Percentiles rank a stretch among this genome's conserved stretches.
phyloP scores from a whole-genome alignment of 2,329 filamentous ascomycete genomes.

The Podosphaera xanthii region DNA sequence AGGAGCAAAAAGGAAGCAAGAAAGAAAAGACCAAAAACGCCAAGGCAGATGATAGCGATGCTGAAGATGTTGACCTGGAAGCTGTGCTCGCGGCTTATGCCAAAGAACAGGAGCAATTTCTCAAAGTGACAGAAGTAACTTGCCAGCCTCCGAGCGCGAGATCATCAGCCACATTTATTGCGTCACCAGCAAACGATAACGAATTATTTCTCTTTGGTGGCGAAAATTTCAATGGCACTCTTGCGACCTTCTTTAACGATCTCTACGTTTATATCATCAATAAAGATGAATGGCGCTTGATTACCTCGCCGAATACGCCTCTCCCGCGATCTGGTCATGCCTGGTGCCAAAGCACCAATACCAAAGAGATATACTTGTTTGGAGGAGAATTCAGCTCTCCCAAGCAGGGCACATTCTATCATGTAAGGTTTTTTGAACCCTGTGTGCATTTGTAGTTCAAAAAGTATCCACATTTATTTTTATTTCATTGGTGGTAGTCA shows the following conservation, averaged over 20 bases:
- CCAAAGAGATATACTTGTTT: slow-evolving; percentile 67
- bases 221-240: slow-evolving; percentile 82
- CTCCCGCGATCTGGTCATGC: slow-evolving; percentile 80
- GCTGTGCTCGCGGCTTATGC: slow-evolving; percentile 82
- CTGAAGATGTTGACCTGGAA: slow-evolving; percentile 66
- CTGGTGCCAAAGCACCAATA: slow-evolving; percentile 75
- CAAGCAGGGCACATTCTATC: slow-evolving; percentile 95
- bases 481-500: background rate
- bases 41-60: slow-evolving; percentile 62
- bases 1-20: slow-evolving; percentile 76
- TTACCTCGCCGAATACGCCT: slow-evolving; percentile 79
- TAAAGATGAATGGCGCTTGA: slow-evolving; percentile 70
- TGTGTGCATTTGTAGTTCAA: background rate
- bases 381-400: slow-evolving; percentile 92
- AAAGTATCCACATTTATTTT: background rate
- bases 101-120: slow-evolving; percentile 77
- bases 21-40: slow-evolving; percentile 50
- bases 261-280: slow-evolving; percentile 52
- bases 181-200: slow-evolving; percentile 66
- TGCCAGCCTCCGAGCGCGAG: slow-evolving; percentile 55
- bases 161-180: slow-evolving; percentile 60
- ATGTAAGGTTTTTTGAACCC: slow-evolving; percentile 19
- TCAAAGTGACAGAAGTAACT: slow-evolving; percentile 72
- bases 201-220: slow-evolving; percentile 83
- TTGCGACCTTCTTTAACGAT: slow-evolving; percentile 51